These are phyloP conservation scores for Papiliotrema terrestris DNA, from an alignment of 1,284 basidiomycete species.

Conservation along the genomic window DNA sequence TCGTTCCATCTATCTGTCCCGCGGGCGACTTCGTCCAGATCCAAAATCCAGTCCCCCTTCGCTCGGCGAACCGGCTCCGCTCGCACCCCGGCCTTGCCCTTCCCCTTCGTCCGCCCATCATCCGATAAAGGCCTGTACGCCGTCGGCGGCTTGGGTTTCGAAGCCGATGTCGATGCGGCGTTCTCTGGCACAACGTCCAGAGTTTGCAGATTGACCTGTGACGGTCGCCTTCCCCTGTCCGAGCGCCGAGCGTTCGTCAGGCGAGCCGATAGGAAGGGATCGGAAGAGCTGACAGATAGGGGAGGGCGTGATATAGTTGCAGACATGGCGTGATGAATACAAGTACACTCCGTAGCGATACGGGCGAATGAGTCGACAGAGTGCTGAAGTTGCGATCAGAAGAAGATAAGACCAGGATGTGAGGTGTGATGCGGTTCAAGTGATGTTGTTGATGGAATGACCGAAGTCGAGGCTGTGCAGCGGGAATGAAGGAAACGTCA, in stretches of 20 bases:
- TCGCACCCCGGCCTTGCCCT: not conserved
- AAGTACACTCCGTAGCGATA: too few species aligned
- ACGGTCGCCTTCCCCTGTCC: not conserved
- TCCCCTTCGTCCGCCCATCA: not conserved
- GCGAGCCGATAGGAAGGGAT: not conserved
- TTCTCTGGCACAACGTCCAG: conserved; percentile 4
- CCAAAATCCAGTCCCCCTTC: conserved; percentile 29
- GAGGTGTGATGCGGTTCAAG: too few species aligned
- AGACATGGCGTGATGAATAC: too few species aligned
- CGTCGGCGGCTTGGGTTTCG: not conserved
- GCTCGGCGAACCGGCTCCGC: not conserved
- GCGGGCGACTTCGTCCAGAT: conserved; percentile 20
- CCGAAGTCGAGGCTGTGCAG: too few species aligned
- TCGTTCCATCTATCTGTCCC: conserved; percentile 27
- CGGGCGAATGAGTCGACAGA: too few species aligned
- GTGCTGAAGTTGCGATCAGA: too few species aligned
- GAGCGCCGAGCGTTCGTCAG: not conserved
- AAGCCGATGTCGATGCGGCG: not conserved
- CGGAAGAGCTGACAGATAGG: not conserved
- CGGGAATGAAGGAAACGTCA: too few species aligned
- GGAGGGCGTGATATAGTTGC: too few species aligned
- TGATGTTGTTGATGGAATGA: too few species aligned
- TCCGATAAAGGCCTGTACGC: not conserved
- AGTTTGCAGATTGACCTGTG: not conserved
- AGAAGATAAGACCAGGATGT: too few species aligned